Evolutionary conservation across 2,329 filamentous ascomycete species (phyloP).

Genomic region (Cladobotryum mycophilum): DNA sequence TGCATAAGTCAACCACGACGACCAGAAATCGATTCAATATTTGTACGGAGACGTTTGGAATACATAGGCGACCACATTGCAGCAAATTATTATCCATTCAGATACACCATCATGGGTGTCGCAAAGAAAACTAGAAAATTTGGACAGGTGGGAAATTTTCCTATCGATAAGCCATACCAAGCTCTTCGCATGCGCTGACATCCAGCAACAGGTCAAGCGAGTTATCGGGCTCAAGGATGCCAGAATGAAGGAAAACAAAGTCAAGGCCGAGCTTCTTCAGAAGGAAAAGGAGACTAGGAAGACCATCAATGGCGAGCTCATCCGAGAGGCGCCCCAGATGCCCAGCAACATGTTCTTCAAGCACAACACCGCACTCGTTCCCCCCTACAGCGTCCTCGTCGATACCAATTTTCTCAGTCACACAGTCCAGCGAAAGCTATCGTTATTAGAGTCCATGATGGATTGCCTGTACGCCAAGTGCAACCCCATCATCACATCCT

Average conservation of each 20-base stretch:
- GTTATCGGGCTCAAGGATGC: constrained; percentile 77
- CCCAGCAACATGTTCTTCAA: constrained; percentile 82
- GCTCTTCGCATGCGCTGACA: constrained; percentile 11
- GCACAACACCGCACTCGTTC: constrained; percentile 78
- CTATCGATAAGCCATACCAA: constrained; percentile 24
- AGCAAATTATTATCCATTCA: neutral
- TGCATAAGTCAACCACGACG: neutral
- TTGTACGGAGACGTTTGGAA: too few relatives aligned
- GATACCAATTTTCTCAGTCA: constrained; percentile 91
- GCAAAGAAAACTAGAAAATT: constrained; percentile 92
- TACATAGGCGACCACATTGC: constrained; percentile 1
- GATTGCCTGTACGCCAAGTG: constrained; percentile 90
- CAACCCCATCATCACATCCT: constrained; percentile 73
- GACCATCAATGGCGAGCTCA: constrained; percentile 52
- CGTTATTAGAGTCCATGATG: constrained; percentile 84
- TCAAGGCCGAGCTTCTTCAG: constrained; percentile 54
- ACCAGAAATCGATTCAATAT: neutral
- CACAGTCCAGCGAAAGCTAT: constrained; percentile 85
- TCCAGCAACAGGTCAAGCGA: constrained; percentile 58
- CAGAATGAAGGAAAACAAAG: constrained; percentile 73
- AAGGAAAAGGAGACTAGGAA: constrained; percentile 54
- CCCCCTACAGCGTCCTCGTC: constrained; percentile 59
- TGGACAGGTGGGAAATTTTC: constrained; percentile 46
- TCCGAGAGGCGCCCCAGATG: constrained; percentile 76
- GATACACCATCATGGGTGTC: constrained; percentile 61